Evolutionary conservation across 2,329 filamentous ascomycete species (phyloP).

Genomic region (Stachybotrys echinatus): DNA sequence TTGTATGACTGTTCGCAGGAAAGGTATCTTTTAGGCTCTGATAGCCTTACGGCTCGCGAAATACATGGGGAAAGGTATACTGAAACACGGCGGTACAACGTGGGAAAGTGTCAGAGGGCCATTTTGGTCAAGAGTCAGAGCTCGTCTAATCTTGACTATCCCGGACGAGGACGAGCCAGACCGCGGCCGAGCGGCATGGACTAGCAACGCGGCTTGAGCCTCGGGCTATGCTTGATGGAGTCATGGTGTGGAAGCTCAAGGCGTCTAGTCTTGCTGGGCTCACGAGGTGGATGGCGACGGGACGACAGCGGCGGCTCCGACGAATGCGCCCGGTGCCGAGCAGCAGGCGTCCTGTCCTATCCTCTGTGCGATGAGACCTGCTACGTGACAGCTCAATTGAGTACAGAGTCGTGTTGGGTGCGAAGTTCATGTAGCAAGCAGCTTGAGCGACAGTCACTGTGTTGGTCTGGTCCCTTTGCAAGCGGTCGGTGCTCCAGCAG

Average conservation of each 20-base stretch:
- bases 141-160: not conserved
- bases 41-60: not conserved
- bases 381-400: not conserved
- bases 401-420: not conserved
- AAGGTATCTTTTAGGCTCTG: not conserved
- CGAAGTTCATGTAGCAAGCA: not conserved
- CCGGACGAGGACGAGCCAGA: not conserved
- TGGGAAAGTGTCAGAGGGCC: not conserved
- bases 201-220: not conserved
- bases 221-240: not conserved
- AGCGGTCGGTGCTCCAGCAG: too few relatives aligned
- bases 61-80: not conserved
- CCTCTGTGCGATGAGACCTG: not conserved
- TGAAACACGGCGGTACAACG: not conserved
- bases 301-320: too few relatives aligned
- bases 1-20: not conserved
- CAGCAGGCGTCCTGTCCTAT: not conserved
- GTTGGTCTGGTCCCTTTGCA: too few relatives aligned
- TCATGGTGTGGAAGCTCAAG: not conserved
- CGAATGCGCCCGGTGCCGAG: too few relatives aligned
- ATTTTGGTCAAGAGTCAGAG: not conserved
- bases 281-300: too few relatives aligned
- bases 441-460: not conserved
- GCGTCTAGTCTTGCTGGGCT: not conserved
- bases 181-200: not conserved